Evolutionary conservation across 495 filamentous ascomycete genomes (phyloP).

Genomic region (Hypoxylon lienhwacheense): DNA sequence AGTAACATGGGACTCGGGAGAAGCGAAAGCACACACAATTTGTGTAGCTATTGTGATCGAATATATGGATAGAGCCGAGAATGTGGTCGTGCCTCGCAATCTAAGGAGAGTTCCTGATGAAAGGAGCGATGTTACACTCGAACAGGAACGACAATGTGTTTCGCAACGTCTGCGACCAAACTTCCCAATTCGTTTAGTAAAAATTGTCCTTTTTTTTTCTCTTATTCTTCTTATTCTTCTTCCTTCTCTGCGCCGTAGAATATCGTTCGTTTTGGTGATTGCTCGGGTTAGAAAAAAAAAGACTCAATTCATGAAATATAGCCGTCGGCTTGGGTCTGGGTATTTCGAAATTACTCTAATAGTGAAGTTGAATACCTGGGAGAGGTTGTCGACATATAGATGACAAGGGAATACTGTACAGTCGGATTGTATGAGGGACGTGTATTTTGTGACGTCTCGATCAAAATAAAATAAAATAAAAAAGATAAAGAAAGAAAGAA

Average conservation of each 20-base stretch:
- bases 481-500: conserved; percentile 16
- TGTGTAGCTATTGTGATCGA: conserved; percentile 24
- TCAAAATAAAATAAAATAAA: conserved; percentile 7
- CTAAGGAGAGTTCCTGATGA: conserved; percentile 17
- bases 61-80: conserved; percentile 15
- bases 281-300: conserved; percentile 12
- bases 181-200: not conserved
- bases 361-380: conserved; percentile 17
- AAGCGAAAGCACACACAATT: conserved; percentile 32
- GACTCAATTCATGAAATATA: too few relatives aligned
- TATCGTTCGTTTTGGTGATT: conserved; percentile 1
- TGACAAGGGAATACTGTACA: conserved; percentile 25
- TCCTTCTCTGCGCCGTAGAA: conserved; percentile 8
- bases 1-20: conserved; percentile 34
- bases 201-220: not conserved
- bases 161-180: conserved; percentile 23
- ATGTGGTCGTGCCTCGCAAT: conserved; percentile 21
- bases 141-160: conserved; percentile 25
- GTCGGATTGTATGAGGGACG: conserved; percentile 17
- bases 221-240: conserved; percentile 1
- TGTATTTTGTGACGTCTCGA: conserved; percentile 15
- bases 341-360: conserved; percentile 14
- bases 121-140: conserved; percentile 32
- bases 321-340: conserved; percentile 4
- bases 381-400: conserved; percentile 17